Evolutionary conservation across 768 basidiomycete genomes (phyloP).

Genomic region (Hygrophorus pudorinus): DNA sequence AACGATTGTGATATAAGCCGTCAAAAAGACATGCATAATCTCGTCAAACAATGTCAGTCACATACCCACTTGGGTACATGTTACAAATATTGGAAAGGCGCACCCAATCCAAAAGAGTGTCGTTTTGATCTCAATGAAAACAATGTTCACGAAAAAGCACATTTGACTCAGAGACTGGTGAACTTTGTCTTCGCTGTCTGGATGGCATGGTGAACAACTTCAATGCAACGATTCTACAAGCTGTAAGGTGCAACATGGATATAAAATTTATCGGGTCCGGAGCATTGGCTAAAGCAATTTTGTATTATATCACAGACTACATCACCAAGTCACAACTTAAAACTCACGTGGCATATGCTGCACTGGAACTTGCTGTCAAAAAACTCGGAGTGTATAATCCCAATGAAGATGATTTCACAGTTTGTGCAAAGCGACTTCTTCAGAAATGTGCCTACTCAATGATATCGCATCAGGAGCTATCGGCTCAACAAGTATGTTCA

Average conservation of each 20-base stretch:
- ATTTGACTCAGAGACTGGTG: too few species aligned
- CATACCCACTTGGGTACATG: too few species aligned
- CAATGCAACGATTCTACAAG: too few species aligned
- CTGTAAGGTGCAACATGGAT: too few species aligned
- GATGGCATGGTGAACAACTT: constrained; percentile 34
- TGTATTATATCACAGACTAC: constrained; percentile 41
- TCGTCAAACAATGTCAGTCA: too few species aligned
- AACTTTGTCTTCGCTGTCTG: constrained; percentile 22
- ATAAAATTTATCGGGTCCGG: too few species aligned
- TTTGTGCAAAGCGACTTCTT: too few species aligned
- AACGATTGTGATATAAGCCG: not conserved
- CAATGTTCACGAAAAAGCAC: constrained; percentile 10
- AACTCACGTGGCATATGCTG: too few species aligned
- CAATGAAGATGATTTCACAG: too few species aligned
- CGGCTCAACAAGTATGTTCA: too few species aligned
- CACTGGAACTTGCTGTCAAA: constrained; percentile 26
- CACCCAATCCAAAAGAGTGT: constrained; percentile 18
- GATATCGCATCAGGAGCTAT: too few species aligned
- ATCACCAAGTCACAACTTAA: constrained; percentile 35
- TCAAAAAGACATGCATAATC: constrained; percentile 16
- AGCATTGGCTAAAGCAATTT: constrained; percentile 28
- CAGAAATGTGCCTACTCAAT: too few species aligned
- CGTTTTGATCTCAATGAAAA: constrained; percentile 20
- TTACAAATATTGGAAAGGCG: constrained; percentile 20
- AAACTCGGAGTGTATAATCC: constrained; percentile 18